A percentile compares a stretch with the other conserved stretches of the same genome.
Conservation (phyloP, 306 rosid genomes). For the Macrotyloma uniflorum region DNA sequence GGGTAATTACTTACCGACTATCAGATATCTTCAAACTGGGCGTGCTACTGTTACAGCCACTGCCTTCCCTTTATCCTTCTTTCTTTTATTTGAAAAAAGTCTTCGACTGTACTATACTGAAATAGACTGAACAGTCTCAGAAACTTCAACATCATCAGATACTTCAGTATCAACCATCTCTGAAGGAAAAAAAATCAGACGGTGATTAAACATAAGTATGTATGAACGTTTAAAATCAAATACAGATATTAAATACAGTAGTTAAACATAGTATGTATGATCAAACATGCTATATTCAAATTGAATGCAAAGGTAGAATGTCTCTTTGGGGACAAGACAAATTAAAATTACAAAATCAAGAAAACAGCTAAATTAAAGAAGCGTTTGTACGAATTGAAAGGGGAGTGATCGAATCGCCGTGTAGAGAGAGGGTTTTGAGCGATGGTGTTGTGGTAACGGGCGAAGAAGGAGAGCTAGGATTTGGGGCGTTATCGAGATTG, state of each 20-base stretch:
- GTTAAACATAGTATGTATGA: too few species aligned
- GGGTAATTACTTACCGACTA: conserved; percentile 50
- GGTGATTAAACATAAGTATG: not conserved
- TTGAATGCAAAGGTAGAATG: too few species aligned
- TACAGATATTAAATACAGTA: not conserved
- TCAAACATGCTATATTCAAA: not conserved
- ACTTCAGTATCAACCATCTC: conserved; percentile 42
- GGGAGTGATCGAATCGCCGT: conserved; percentile 19
- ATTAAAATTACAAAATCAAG: too few species aligned
- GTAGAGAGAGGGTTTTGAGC: conserved; percentile 20
- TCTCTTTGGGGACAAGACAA: too few species aligned
- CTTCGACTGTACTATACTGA: conserved; percentile 50
- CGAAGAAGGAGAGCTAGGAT: conserved; percentile 40
- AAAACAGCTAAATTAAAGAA: too few species aligned
- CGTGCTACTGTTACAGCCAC: conserved; percentile 40
- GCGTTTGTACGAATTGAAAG: not conserved
- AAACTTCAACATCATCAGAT: conserved; percentile 34
- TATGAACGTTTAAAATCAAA: not conserved
- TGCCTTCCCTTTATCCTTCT: conserved; percentile 50
- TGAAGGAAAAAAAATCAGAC: conserved; percentile 22
- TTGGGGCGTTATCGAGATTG: conserved; percentile 1
- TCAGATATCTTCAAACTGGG: conserved; percentile 22
- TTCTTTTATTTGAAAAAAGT: conserved; percentile 40
- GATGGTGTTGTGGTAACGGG: conserved; percentile 34
- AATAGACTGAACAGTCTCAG: conserved; percentile 50